Evolutionary conservation across 148 eudicot genomes (phyloP), one percentile per base, ranked within the genome.

Genomic region (Amaranthus cruentus): DNA sequence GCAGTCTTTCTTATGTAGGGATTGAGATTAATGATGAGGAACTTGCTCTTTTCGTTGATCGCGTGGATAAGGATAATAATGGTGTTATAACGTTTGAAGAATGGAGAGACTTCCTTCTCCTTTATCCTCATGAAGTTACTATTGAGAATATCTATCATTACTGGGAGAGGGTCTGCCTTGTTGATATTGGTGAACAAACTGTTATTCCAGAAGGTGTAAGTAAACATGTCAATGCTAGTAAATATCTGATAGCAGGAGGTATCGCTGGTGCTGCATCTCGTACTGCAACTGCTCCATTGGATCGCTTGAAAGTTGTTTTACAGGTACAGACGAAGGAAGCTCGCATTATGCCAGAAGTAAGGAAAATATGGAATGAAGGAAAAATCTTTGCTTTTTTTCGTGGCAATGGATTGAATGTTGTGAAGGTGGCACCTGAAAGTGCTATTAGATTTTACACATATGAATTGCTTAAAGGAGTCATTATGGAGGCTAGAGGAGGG

Each of bases 261-360:
- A 87, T 95, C 4, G 98, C 98, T 1, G 98, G 98, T 72, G 95
- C 93, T 82, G 93, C 96, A 58, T 94, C 98, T 76, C 97, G 98
- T 69, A 91, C 98, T 66, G 97, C 89, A 68, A 95, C 98, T 72
- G 98, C 98, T 49, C 98, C 98, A 73, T 86, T 95, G 65, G 98
- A 95, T 78, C 93, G 97, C 38, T 80, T 95, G 58, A 95, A 95
- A 82, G 98, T 95, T 42, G 47, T 79, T 68, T 69, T 95, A 70
- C 98, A 95, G 84, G 89, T 95, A 76, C 96, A 86, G 76, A 95
- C 89, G 7, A 69, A 73, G 10, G 87, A 83, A 38, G 85, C 90
- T 74, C 79, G 83, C 42, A 81, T 91, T 63, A 74, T 70, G 58
- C 78, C 97, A 49, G 97, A 89, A 50, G 77, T 88, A 72, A 82